Conservation (phyloP, 176 grass and related monocot species). For the Rhynchospora breviuscula region DNA sequence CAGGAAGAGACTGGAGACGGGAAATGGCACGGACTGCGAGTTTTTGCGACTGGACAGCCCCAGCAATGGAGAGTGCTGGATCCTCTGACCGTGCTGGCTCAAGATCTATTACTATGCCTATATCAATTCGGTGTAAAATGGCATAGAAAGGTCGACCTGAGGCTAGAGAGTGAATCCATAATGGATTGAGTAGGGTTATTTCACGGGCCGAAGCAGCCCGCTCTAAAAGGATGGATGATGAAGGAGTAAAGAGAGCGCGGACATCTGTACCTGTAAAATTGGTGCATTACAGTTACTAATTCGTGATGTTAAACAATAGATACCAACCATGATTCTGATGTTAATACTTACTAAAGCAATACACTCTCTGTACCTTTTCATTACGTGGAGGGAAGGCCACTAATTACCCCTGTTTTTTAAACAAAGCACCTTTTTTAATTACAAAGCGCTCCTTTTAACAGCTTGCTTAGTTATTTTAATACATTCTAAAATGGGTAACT, state of each 20-base stretch:
- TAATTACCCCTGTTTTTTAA: neutral
- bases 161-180: slow-evolving; percentile 83
- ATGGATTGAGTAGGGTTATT: slow-evolving; percentile 79
- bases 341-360: no score
- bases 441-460: neutral
- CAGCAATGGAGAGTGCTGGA: slow-evolving; percentile 61
- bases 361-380: neutral
- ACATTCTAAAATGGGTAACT: slow-evolving; percentile 19
- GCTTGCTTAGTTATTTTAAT: slow-evolving; percentile 14
- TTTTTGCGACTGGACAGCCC: slow-evolving; percentile 83
- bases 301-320: neutral
- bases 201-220: slow-evolving; percentile 72
- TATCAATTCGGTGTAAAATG: slow-evolving; percentile 85
- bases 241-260: slow-evolving; percentile 65
- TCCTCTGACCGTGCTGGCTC: slow-evolving; percentile 71
- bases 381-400: neutral
- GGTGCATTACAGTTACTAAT: neutral
- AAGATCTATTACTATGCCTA: slow-evolving; percentile 88
- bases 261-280: slow-evolving; percentile 54
- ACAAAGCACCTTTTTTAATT: neutral
- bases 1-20: slow-evolving; percentile 72
- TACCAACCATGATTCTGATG: neutral
- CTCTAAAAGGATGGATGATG: slow-evolving; percentile 47
- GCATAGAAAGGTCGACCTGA: slow-evolving; percentile 85
- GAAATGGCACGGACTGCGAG: slow-evolving; percentile 93